phyloP scores from a whole-genome alignment of 148 eudicot species.

The Rhododendron kiyosumense region DNA sequence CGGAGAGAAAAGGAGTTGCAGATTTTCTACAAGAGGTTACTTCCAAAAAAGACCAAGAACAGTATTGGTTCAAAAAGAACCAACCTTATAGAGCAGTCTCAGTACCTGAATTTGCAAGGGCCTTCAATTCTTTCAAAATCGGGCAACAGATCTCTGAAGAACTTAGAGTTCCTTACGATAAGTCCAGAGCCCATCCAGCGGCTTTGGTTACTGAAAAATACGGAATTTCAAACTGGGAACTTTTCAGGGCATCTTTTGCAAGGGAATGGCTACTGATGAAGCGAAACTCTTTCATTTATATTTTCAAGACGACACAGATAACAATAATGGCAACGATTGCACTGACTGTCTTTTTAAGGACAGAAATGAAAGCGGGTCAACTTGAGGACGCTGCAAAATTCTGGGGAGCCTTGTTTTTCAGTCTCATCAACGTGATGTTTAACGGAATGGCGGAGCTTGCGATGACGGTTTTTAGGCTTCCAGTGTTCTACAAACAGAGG shows the following conservation, averaged over 20 bases:
- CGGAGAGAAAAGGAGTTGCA: conserved; percentile 1
- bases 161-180: conserved; percentile 34
- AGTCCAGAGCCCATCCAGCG: conserved; percentile 26
- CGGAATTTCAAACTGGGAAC: conserved; percentile 30
- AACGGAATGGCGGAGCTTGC: conserved; percentile 40
- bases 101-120: conserved; percentile 27
- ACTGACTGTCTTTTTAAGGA: conserved; percentile 37
- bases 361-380: conserved; percentile 31
- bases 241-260: conserved; percentile 31
- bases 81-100: conserved; percentile 34
- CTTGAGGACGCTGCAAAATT: conserved; percentile 26
- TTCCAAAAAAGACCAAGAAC: conserved; percentile 38
- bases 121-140: conserved; percentile 24
- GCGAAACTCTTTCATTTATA: conserved; percentile 27
- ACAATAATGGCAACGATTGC: conserved; percentile 29
- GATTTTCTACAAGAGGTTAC: conserved; percentile 11
- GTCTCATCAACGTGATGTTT: conserved; percentile 41
- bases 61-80: conserved; percentile 37
- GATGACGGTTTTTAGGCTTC: conserved; percentile 31
- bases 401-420: conserved; percentile 38
- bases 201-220: conserved; percentile 33
- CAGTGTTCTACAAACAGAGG: conserved; percentile 41
- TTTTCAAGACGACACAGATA: conserved; percentile 36
- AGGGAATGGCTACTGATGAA: conserved; percentile 44
- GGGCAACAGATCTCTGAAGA: conserved; percentile 21